These are phyloP conservation scores for Cardiospermum halicacabum DNA, from an alignment of 345 rosid species.

Conservation along the genomic window DNA sequence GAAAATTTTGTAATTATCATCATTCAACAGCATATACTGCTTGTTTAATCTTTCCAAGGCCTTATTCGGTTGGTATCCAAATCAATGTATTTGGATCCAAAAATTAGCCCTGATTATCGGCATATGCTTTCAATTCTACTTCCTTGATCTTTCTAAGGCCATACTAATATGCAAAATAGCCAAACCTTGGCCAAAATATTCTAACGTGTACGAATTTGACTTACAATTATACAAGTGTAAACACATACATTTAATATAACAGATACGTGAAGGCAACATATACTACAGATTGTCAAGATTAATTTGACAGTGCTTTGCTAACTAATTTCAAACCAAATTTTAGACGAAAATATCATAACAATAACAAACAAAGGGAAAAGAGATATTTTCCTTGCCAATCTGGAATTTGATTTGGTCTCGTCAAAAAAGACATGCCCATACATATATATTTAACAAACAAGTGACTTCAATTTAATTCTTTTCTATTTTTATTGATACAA, in stretches of 20 bases:
- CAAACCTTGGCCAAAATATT: slow-evolving; percentile 1
- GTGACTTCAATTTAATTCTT: background rate
- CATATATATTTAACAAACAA: background rate
- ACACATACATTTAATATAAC: too few species aligned
- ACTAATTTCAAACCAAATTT: slow-evolving; percentile 6
- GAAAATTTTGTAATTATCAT: too few species aligned
- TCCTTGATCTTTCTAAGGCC: background rate
- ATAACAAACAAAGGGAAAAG: too few species aligned
- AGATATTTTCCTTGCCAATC: background rate
- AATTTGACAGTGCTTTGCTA: slow-evolving; percentile 1
- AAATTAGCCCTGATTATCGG: background rate
- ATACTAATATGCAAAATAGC: slow-evolving; percentile 2
- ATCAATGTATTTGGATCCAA: too few species aligned
- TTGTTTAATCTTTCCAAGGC: too few species aligned
- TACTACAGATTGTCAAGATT: background rate
- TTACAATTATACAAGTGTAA: background rate
- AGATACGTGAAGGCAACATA: slow-evolving; percentile 1
- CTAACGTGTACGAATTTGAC: background rate
- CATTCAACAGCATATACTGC: too few species aligned
- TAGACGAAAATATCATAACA: background rate
- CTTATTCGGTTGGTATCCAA: too few species aligned
- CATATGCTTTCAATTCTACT: background rate
- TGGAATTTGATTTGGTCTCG: background rate
- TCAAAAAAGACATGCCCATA: background rate
- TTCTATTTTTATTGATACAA: too few species aligned